Conservation (phyloP, 2,329 filamentous ascomycete species). For the Meredithiella fracta region DNA sequence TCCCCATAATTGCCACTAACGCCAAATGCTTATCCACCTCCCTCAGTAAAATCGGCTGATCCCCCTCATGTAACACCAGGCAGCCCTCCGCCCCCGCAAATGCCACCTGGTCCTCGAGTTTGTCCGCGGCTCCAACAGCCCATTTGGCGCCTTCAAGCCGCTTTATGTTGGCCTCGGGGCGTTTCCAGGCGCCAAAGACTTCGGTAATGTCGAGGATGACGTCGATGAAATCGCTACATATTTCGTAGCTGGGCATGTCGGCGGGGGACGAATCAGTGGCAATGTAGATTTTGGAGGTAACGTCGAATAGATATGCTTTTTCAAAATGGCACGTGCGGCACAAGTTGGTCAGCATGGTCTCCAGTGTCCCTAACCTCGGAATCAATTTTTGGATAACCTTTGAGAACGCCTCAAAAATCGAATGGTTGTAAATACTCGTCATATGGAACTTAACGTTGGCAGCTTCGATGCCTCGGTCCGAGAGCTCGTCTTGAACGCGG, state of each 20-base stretch:
- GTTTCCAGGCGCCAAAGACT: slow-evolving; percentile 66
- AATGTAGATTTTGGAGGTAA: slow-evolving; percentile 96
- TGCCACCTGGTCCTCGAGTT: slow-evolving; percentile 48
- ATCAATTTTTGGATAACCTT: slow-evolving; percentile 98
- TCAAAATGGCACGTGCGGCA: slow-evolving; percentile 90
- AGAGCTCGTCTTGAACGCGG: slow-evolving; percentile 88
- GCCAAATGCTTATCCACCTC: slow-evolving; percentile 62
- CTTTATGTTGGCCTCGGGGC: slow-evolving; percentile 37
- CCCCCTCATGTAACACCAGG: slow-evolving; percentile 48
- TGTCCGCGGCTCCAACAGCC: slow-evolving; percentile 27
- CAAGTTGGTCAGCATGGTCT: slow-evolving; percentile 84
- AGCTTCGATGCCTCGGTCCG: slow-evolving; percentile 83
- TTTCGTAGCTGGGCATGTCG: slow-evolving; percentile 92
- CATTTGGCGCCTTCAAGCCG: slow-evolving; percentile 43
- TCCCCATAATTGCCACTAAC: slow-evolving; percentile 72
- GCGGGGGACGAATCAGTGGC: slow-evolving; percentile 86
- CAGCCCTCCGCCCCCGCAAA: slow-evolving; percentile 51
- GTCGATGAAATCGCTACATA: slow-evolving; percentile 97
- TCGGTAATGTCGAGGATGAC: slow-evolving; percentile 95
- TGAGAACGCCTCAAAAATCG: slow-evolving; percentile 93
- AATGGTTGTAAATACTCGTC: slow-evolving; percentile 96
- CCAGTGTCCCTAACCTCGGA: slow-evolving; percentile 78
- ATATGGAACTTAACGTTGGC: slow-evolving; percentile 88
- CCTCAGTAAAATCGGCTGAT: slow-evolving; percentile 48
- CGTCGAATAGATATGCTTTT: slow-evolving; percentile 96